Evolutionary conservation across 139 green algal genomes (phyloP), one percentile per base, ranked within the genome.

Genomic region (Volvox reticuliferus): DNA sequence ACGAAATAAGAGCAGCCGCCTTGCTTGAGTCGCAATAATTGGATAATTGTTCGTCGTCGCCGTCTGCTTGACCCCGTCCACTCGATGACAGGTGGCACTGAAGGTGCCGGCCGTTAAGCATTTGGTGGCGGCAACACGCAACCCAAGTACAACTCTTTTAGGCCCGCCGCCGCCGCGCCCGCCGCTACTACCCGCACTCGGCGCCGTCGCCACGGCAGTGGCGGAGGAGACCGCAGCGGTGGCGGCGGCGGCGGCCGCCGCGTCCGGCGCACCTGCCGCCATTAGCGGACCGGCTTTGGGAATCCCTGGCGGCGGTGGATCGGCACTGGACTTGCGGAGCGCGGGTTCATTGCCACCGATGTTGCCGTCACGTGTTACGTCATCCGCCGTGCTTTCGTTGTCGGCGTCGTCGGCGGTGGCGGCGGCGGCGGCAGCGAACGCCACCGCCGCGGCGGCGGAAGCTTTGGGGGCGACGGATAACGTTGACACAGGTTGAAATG

Each of bases 101-200:
- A 89, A 89, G 67, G 67, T 80, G 13, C 83, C 83, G 36, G 24
- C 69, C 19, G 69, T 55, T 16, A 65, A 71, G 26, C 69, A 82
- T 24, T 50, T 62, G 33, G 33, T 36, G 33, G 3, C 24, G 30
- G 67, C 83, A 0, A 21, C 17, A 26, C 83, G 83, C 1, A 20
- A 16, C 1, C 85, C 85, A 67, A 89, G 85, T 32, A 30, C 85
- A 1, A 28, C 21, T 1, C 69, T 89, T 9, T 26, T 55, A 0
- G 85, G 85, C 22, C 85, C 85, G 2, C 69, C 85, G 69, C 85
- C 85, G 69, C 85, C 50, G n/a, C 37, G 37, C 19, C 85, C 85
- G 33, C 37, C 71, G 5, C 85, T 89, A 12, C 69, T 89, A 71
- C 85, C 85, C 18, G 20, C 20, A 44, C 69, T 89, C 28, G 85